Base-by-base conservation (phyloP, 768 basidiomycete species). In the Collybia nuda region DNA sequence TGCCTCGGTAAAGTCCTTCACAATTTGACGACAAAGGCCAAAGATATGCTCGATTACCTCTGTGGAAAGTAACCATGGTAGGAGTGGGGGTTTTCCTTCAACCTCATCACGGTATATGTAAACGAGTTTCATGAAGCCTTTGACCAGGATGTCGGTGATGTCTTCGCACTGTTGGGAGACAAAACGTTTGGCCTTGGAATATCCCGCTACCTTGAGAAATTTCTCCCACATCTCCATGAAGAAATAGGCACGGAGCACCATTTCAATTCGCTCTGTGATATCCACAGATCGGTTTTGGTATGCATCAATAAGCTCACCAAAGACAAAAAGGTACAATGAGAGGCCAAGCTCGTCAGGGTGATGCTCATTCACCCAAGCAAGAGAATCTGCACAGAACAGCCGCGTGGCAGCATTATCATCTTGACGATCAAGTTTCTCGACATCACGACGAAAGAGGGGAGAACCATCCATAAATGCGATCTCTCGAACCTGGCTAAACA, bases 231-330 rank as follows among this genome's bases (percentile, higher is more conserved):
- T 21, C 0, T 68, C 51, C 1, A 70, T 42, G 53, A 72, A 74
- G 47, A 56, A 71, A 1, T 42, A 52, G 1, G 67, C 62, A 3
- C 69, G 59, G 0, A 74, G 53, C 5, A 61, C 64, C 40, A 73
- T 57, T 26, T 62, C 52, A 9, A 69, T 42, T 1, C 67, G 65
- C 2, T 63, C 61, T 6, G 21, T 9, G 46, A 67, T 66, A 5
- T 35, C 5, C 2, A 73, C 60, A 5, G 35, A 18, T 0, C 67
- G 60, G 45, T 64, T 74, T 43, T 74, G 73, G 39, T 67, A 72
- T 0, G 71, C 69, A 52, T 76, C 71, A 14, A 68, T 43, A 0
- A 73, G 54, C 40, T 76, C n/a, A n/a, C n/a, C n/a, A n/a, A n/a
- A n/a, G n/a, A n/a, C n/a, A n/a, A n/a, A n/a, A n/a, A n/a, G n/a